Evolutionary conservation across 208 protist species (phyloP), one percentile per base, ranked within the genome.

Genomic region (Crithidia brevicula): DNA sequence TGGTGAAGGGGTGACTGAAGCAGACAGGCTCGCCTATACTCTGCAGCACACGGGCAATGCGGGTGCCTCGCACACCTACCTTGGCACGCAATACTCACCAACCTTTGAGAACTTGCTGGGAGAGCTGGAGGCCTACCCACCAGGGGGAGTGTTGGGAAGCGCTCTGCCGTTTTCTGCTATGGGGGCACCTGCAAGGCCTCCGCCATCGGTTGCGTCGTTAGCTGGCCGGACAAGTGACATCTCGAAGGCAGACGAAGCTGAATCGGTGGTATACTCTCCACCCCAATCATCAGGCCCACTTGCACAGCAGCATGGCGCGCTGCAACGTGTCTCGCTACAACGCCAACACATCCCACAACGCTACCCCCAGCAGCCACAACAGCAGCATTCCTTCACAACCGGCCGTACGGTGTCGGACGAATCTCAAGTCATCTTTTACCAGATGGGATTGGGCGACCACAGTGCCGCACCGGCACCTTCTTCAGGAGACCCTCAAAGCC

Each of bases 211-310:
- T 23, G 16, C 6, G 25, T 20, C 51, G 42, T 16, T 30, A 28
- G 28, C 33, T 25, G 27, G 11, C 16, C 36, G 42, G 36, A 7
- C 33, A 23, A 58, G 40, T 33, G 57, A 42, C 0, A 20, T 20
- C 0, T 4, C 45, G 1, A 22, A 13, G 0, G 58, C 43, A 40
- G 40, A 99, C 57, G 97, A 99, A 56, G 99, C 99, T 81, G 96
- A 99, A 72, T 99, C 98, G 98, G 86, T 98, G 60, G 89, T 83
- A 70, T 98, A 98, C 79, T 96, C 99, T 33, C 93, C 99, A 6
- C 99, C 99, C 65, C 49, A 97, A 99, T 93, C 98, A 99, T n/a
- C 23, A 15, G 20, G 4, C 2, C 4, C 16, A 7, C 31, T 38
- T 4, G 33, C 23, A 20, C 52, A 4, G 23, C 36, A 25, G 36